phyloP scores from a whole-genome alignment of 1,284 basidiomycete genomes.

The Hemileia vastatrix region DNA sequence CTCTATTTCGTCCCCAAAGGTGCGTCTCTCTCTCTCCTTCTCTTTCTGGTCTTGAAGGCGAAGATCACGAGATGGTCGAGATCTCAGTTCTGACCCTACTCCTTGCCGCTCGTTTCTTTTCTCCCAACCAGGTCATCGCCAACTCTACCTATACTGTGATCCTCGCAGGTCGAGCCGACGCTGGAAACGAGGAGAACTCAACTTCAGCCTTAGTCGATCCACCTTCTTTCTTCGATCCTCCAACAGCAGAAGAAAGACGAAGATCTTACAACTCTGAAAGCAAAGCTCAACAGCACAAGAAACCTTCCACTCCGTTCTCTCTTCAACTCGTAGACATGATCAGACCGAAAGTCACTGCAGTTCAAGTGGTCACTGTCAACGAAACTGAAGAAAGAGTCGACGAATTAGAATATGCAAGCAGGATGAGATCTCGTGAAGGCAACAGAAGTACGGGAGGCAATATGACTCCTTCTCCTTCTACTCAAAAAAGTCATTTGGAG shows the following conservation, averaged over 20 bases:
- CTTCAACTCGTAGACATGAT: background rate
- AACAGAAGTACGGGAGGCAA: background rate
- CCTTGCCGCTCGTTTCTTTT: background rate
- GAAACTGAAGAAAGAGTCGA: background rate
- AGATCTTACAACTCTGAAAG: background rate
- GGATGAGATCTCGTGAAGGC: background rate
- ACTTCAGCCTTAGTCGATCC: background rate
- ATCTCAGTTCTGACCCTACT: background rate
- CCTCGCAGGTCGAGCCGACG: background rate
- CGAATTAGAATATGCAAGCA: background rate
- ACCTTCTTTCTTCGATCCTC: background rate
- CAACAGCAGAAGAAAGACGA: background rate
- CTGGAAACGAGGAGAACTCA: background rate
- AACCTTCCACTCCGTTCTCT: background rate
- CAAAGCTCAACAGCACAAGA: too few relatives aligned
- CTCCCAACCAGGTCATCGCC: background rate
- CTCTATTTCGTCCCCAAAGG: background rate
- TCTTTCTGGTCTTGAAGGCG: background rate
- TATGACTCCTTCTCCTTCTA: background rate
- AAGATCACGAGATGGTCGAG: too few relatives aligned
- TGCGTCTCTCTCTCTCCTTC: background rate
- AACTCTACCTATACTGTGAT: background rate
- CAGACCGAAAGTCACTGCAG: background rate
- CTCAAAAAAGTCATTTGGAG: background rate
- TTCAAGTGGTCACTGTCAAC: background rate